Base-by-base conservation (phyloP, 352 stramenopile genomes). In the Blastocystis hominis region DNA sequence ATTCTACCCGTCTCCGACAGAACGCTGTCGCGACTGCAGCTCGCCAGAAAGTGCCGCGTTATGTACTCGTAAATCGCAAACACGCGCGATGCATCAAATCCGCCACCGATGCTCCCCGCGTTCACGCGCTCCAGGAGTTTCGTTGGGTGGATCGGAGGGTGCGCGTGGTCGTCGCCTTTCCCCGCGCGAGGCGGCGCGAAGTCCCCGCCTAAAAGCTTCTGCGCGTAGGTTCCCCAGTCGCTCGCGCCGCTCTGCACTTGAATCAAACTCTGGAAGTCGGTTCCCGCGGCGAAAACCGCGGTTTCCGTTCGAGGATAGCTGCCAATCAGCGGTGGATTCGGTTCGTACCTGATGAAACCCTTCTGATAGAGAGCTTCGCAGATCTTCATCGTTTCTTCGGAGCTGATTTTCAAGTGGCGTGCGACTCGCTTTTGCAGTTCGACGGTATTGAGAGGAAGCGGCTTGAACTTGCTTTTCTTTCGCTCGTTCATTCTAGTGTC, bases 301-400 rank as follows among this genome's bases (percentile, higher is more conserved):
- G 97, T 99, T 90, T 99, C 97, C 1, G 97, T 99, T 86, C 97
- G 93, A 10, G 97, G 97, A 89, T 99, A 99, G 86, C 93, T 75
- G n/a, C 10, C 13, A n/a, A 59, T 59, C 13, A 59, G 10, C 10
- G 2, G n/a, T 2, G 0, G 13, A n/a, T 72, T 20, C n/a, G n/a
- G n/a, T 62, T n/a, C 42, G 42, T 30, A 72, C 62, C 62, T 98
- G 84, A 99, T 94, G 36, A 96, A 94, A 34, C 97, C 97, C 88
- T 97, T 94, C 90, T 98, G 96, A 91, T 99, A 99, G 38, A 98
- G 91, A 68, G 91, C 93, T 90, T 98, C 95, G 24, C 95, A 95
- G 3, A 94, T 93, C 76, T 95, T 93, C 96, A 99, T 99, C 0
- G 95, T 94, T 78, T 93, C 92, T 90, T 99, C 96, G 1, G 94